Evolutionary conservation across 1,284 basidiomycete genomes (phyloP), one percentile per base, ranked within the genome.

Genomic region (Schizopora paradoxa): DNA sequence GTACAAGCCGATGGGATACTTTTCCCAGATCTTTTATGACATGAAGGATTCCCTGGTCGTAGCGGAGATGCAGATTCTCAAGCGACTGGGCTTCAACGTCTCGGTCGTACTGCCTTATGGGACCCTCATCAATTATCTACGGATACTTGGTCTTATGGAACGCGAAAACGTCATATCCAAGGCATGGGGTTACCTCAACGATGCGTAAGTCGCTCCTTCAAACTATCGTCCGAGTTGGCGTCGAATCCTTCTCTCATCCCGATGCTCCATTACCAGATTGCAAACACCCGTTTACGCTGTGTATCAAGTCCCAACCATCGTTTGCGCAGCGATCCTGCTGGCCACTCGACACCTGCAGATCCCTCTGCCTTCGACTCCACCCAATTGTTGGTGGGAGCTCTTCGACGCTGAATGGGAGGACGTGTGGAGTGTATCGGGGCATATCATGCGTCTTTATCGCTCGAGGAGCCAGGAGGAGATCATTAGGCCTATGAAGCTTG

Each of bases 61-160:
- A 11, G 83, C 87, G 1, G 96, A 99, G 66, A 98, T 99, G 91
- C 96, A 99, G 62, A 79, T 99, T 14, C 74, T 99, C 52, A 99
- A 99, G 67, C 79, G 93, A 28, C 75, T 93, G 8, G 90, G 88
- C 3, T 93, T 93, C 67, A 86, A 92, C 57, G 86, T 92, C 41
- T 74, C 86, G 57, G 91, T 95, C 39, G 86, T 90, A 11, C 69
- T 98, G 32, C 94, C 96, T 0, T 98, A 98, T 59, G 91, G 87
- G 19, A 91, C 92, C 10, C 77, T 98, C 51, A 86, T 98, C 58
- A 98, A 97, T 67, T 99, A 99, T 63, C 74, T 97, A 53, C 81
- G 91, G 49, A 80, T 97, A 19, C 76, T 99, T 11, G 91, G 90
- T 26, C 70, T 99, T 45, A 79, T 77, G 28, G 73, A 74, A 47